Conservation (phyloP, 1,284 basidiomycete species). For the Golubevia pallescens region DNA sequence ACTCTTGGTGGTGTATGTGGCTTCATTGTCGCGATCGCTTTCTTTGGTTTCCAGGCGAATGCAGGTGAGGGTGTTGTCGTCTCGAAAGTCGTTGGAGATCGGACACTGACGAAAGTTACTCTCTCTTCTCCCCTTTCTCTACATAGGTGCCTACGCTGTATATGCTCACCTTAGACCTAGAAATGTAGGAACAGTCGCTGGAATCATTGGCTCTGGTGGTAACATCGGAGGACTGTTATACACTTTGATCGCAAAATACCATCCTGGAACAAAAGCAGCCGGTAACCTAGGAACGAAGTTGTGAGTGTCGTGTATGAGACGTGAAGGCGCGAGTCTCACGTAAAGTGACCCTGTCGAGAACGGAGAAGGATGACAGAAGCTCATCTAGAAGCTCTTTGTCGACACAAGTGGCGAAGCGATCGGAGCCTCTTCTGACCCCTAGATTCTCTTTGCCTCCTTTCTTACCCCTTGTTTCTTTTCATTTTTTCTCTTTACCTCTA, state of each 20-base stretch:
- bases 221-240: constrained; percentile 47
- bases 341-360: no score
- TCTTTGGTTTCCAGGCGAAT: constrained; percentile 39
- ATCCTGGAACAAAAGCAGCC: constrained; percentile 24
- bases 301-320: background rate
- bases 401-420: no score
- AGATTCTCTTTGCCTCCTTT: background rate
- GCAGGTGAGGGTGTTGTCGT: background rate
- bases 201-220: constrained; percentile 40
- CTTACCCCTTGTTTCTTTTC: background rate
- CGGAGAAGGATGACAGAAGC: no score
- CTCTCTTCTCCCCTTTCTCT: background rate
- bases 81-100: background rate
- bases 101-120: background rate
- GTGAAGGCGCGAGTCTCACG: no score
- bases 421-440: background rate
- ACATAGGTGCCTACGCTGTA: constrained; percentile 46
- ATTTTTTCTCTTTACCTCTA: background rate
- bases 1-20: constrained; percentile 37
- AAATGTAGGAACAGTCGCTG: constrained; percentile 30
- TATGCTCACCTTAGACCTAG: constrained; percentile 38
- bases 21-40: constrained; percentile 46
- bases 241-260: constrained; percentile 34
- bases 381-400: no score
- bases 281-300: constrained; percentile 45